Conservation (phyloP, 345 rosid genomes). For the Durio zibethinus region DNA sequence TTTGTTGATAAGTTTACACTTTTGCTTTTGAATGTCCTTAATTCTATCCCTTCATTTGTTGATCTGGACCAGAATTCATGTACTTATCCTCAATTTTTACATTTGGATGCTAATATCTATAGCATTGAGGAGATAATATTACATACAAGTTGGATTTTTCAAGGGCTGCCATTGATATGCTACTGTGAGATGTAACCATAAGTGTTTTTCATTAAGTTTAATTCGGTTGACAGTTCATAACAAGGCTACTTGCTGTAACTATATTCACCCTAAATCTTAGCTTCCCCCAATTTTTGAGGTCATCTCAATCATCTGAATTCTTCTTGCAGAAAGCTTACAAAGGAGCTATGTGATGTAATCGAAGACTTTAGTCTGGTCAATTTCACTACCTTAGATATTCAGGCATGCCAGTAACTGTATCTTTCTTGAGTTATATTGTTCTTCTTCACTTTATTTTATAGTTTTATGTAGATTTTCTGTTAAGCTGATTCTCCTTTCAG, state of each 20-base stretch:
- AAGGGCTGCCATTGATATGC: neutral
- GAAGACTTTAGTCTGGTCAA: constrained; percentile 66
- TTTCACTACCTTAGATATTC: constrained; percentile 84
- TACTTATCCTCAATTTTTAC: neutral
- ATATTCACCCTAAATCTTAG: neutral
- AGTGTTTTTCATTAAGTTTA: neutral
- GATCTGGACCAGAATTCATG: neutral
- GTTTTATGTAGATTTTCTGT: constrained; percentile 9
- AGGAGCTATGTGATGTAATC: constrained; percentile 66
- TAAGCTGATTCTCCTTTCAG: constrained; percentile 30
- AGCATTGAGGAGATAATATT: neutral
- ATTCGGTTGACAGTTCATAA: neutral
- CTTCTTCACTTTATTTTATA: neutral
- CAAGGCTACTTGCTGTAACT: neutral
- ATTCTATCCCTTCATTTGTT: neutral
- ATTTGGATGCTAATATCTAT: neutral
- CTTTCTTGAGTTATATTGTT: neutral
- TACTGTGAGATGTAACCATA: neutral
- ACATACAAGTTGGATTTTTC: neutral
- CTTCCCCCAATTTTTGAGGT: neutral
- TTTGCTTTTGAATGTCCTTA: neutral
- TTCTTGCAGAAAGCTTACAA: constrained; percentile 71
- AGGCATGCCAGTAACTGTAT: constrained; percentile 37
- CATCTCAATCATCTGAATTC: constrained; percentile 2
- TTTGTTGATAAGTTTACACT: neutral